phyloP scores from a whole-genome alignment of 306 rosid species.

The Cyclanthera cordifolia region DNA sequence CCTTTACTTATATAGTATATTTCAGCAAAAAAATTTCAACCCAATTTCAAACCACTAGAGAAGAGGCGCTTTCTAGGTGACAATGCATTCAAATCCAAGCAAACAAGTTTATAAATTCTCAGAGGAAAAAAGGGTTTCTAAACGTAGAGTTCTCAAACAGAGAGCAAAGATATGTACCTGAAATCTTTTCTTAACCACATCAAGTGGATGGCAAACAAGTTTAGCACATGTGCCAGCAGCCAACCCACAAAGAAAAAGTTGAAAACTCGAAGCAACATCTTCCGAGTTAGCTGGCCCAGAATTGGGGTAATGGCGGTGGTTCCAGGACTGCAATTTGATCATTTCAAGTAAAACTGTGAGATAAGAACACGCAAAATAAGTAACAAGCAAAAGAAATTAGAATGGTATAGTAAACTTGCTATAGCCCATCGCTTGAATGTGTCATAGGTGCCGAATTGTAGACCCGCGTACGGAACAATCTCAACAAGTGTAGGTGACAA shows the following conservation, averaged over 20 bases:
- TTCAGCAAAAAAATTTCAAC: not conserved
- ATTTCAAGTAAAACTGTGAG: not conserved
- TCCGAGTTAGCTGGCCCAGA: slow-evolving; percentile 18
- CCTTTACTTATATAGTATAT: not conserved
- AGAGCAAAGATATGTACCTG: slow-evolving; percentile 38
- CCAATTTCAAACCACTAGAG: not conserved
- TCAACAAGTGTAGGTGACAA: slow-evolving; percentile 85
- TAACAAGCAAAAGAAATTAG: not conserved
- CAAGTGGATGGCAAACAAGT: slow-evolving; percentile 95
- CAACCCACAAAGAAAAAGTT: slow-evolving; percentile 74
- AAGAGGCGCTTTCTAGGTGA: not conserved
- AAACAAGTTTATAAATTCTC: too few species aligned
- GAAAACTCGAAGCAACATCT: slow-evolving; percentile 55
- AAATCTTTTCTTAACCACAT: slow-evolving; percentile 93
- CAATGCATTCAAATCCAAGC: not conserved
- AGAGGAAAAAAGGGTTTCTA: too few species aligned
- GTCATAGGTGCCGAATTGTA: slow-evolving; percentile 88
- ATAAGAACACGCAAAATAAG: not conserved
- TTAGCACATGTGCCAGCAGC: slow-evolving; percentile 93
- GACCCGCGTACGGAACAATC: slow-evolving; percentile 92
- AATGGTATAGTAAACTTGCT: slow-evolving; percentile 33
- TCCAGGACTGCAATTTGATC: slow-evolving; percentile 47
- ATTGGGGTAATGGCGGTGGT: slow-evolving; percentile 27
- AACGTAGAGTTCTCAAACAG: too few species aligned
- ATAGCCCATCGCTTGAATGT: slow-evolving; percentile 84